Conservation (phyloP, 1,284 basidiomycete genomes). For the Cryptococcus floricola region DNA sequence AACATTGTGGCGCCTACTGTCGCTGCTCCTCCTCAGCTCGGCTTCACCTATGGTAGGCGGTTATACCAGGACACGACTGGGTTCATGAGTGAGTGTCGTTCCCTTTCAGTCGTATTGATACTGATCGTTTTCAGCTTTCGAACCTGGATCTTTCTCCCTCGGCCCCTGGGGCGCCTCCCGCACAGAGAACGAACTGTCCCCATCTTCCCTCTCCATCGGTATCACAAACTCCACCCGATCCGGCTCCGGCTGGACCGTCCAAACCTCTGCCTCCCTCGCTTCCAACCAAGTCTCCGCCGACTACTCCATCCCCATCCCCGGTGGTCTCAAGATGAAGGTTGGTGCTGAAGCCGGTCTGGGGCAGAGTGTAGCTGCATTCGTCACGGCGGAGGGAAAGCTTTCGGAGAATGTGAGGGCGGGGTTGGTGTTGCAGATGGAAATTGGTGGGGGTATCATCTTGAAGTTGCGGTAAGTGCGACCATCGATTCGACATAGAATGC, state of each 20-base stretch:
- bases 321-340: conserved; percentile 50
- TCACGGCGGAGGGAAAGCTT: conserved; percentile 40
- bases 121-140: conserved; percentile 30
- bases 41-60: conserved; percentile 50
- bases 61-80: conserved; percentile 48
- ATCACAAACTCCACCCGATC: conserved; percentile 32
- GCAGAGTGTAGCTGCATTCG: conserved; percentile 33
- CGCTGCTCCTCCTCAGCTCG: conserved; percentile 48
- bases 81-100: conserved; percentile 36
- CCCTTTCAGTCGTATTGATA: neutral
- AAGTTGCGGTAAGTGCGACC: conserved; percentile 24
- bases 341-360: conserved; percentile 39
- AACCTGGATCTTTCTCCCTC: conserved; percentile 50
- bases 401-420: conserved; percentile 37
- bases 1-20: conserved; percentile 37
- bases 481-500: neutral
- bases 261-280: conserved; percentile 37
- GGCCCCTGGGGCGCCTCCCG: conserved; percentile 48
- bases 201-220: conserved; percentile 42
- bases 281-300: conserved; percentile 43
- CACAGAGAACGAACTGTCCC: conserved; percentile 17
- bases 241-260: conserved; percentile 45
- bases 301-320: conserved; percentile 47
- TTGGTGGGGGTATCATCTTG: conserved; percentile 36
- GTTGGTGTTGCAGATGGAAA: conserved; percentile 28